Evolutionary conservation across 805 yeast genomes (phyloP).

Genomic region (Yarrowia sp.): DNA sequence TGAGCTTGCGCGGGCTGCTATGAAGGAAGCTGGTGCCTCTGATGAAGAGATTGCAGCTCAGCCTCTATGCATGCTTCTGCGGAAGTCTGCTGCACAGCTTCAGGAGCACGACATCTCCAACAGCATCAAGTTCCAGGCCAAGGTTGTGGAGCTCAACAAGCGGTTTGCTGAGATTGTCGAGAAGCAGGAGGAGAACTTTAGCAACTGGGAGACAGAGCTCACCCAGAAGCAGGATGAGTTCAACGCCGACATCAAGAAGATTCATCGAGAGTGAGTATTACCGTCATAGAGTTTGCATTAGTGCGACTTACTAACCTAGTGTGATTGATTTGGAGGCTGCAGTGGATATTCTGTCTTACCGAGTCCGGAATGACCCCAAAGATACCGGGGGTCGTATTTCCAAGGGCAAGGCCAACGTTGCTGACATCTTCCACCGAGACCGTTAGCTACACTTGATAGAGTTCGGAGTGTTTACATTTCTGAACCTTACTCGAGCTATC

Average conservation of each 20-base stretch:
- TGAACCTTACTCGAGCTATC: slow-evolving; percentile 25
- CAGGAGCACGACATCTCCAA: slow-evolving; percentile 50
- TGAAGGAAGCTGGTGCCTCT: slow-evolving; percentile 77
- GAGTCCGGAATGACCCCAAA: slow-evolving; percentile 30
- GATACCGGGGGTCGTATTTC: slow-evolving; percentile 28
- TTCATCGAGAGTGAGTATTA: slow-evolving; percentile 31
- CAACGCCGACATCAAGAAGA: slow-evolving; percentile 41
- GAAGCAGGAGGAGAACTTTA: slow-evolving; percentile 88
- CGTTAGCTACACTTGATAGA: slow-evolving; percentile 11
- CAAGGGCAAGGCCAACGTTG: slow-evolving; percentile 29
- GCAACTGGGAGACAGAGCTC: slow-evolving; percentile 90
- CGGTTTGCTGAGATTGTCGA: slow-evolving; percentile 86
- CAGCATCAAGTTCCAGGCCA: slow-evolving; percentile 82
- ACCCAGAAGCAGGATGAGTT: slow-evolving; percentile 41
- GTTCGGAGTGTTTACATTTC: slow-evolving; percentile 17
- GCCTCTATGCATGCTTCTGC: slow-evolving; percentile 35
- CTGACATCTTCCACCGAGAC: slow-evolving; percentile 33
- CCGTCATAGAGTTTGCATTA: no score
- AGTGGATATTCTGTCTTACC: slow-evolving; percentile 27
- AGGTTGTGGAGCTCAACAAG: slow-evolving; percentile 81
- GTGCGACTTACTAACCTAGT: slow-evolving; percentile 4
- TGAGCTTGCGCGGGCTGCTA: slow-evolving; percentile 82
- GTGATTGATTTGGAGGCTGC: slow-evolving; percentile 36
- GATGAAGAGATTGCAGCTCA: slow-evolving; percentile 65
- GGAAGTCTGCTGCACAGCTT: slow-evolving; percentile 46